Conservation (phyloP, 345 rosid genomes). For the Microcos paniculata region DNA sequence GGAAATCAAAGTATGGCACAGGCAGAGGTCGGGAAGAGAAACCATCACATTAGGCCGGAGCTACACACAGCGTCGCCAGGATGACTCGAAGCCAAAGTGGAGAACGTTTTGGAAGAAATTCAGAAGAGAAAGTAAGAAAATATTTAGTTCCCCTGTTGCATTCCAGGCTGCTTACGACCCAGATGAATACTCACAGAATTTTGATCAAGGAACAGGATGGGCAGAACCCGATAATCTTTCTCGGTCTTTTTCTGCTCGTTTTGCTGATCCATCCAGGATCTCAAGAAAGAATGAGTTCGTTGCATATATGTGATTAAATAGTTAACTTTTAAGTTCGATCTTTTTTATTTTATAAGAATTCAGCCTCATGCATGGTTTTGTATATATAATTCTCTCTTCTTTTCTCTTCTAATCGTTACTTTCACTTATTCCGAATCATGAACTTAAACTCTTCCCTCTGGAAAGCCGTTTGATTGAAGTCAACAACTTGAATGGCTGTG, state of each 20-base stretch:
- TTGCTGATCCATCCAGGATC: conserved; percentile 30
- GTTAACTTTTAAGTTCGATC: neutral
- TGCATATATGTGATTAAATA: neutral
- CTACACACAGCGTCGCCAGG: neutral
- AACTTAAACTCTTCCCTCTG: too few species aligned
- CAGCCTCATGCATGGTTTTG: neutral
- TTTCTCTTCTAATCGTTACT: neutral
- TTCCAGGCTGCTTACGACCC: conserved; percentile 23
- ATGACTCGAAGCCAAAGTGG: conserved; percentile 21
- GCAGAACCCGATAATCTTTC: conserved; percentile 27
- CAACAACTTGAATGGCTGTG: too few species aligned
- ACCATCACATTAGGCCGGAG: conserved; percentile 22
- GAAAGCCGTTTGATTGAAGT: too few species aligned
- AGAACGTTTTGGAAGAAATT: conserved; percentile 23
- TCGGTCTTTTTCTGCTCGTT: conserved; percentile 32
- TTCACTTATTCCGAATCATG: too few species aligned
- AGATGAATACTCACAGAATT: conserved; percentile 25
- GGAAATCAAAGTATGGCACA: conserved; percentile 17
- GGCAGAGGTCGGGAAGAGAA: conserved; percentile 15
- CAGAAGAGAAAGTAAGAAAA: conserved; percentile 21
- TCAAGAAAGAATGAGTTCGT: neutral
- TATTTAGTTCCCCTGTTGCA: conserved; percentile 7
- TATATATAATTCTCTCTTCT: neutral
- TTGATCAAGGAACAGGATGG: conserved; percentile 28
- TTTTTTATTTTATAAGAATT: neutral